Percentiles rank a stretch among this genome's conserved stretches.
Evolutionary conservation across 495 filamentous ascomycete species (phyloP).

Genomic region (Neurospora discreta): DNA sequence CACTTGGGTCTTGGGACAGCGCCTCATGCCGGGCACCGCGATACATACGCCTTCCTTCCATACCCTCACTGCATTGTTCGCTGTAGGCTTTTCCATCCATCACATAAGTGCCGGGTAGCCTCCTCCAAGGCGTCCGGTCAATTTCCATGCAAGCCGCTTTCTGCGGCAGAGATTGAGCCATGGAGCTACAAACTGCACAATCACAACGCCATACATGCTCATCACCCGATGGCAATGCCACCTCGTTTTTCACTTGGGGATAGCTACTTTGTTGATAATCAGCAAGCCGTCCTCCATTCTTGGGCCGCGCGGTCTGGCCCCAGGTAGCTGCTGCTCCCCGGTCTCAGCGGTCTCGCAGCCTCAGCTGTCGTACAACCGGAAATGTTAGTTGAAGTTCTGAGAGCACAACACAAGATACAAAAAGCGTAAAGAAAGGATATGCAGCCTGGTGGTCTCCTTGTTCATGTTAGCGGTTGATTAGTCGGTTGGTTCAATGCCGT

Average conservation of each 20-base stretch:
- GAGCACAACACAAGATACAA: neutral
- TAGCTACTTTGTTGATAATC: neutral
- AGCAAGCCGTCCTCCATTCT: neutral
- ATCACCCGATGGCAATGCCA: neutral
- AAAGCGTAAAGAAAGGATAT: neutral
- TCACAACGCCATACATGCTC: neutral
- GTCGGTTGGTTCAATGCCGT: neutral
- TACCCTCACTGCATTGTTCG: neutral
- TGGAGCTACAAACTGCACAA: neutral
- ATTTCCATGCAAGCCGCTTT: neutral
- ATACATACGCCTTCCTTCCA: neutral
- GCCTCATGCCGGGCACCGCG: neutral
- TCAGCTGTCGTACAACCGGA: neutral
- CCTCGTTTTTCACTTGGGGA: neutral
- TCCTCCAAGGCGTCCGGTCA: neutral
- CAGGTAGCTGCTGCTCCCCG: neutral
- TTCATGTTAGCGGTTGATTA: neutral
- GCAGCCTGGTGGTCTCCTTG: neutral
- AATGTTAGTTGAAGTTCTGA: neutral
- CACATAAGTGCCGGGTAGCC: neutral
- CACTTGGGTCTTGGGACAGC: neutral
- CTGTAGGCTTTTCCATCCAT: neutral
- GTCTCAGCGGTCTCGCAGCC: neutral
- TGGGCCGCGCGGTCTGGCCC: neutral
- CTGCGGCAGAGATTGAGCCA: neutral